phyloP scores from a whole-genome alignment of 805 yeast species.

The Pichia deserticola region DNA sequence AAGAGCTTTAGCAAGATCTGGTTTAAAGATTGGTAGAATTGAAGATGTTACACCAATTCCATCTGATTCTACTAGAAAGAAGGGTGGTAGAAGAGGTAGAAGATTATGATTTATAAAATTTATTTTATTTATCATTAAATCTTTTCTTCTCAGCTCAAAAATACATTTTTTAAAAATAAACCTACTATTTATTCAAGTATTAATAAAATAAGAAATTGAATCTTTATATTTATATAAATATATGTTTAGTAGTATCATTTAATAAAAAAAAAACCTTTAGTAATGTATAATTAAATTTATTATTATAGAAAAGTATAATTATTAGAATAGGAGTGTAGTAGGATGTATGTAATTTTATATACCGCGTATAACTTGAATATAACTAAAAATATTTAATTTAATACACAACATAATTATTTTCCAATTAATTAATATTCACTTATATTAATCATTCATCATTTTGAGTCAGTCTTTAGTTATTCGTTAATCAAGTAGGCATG shows the following conservation, averaged over 20 bases:
- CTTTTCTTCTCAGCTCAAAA: conserved; percentile 5
- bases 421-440: too few relatives aligned
- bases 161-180: neutral
- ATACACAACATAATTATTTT: too few relatives aligned
- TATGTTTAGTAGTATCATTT: conserved; percentile 3
- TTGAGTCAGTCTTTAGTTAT: too few relatives aligned
- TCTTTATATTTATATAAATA: conserved; percentile 1
- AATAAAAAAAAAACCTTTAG: conserved; percentile 6
- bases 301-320: too few relatives aligned
- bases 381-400: too few relatives aligned
- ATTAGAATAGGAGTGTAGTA: too few relatives aligned
- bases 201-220: conserved; percentile 2
- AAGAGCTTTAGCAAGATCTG: conserved; percentile 99
- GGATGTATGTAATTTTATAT: too few relatives aligned
- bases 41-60: conserved; percentile 99
- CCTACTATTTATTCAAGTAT: neutral
- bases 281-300: conserved; percentile 1
- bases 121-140: conserved; percentile 4
- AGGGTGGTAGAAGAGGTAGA: conserved; percentile 99
- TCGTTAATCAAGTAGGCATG: too few relatives aligned
- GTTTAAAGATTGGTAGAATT: conserved; percentile 98
- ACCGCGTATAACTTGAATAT: too few relatives aligned
- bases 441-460: too few relatives aligned
- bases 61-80: conserved; percentile 99
- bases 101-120: conserved; percentile 48